A percentile compares a stretch with the other conserved stretches of the same genome.
Evolutionary conservation across 2,329 filamentous ascomycete genomes (phyloP).

Genomic region (Talaromyces sp.): DNA sequence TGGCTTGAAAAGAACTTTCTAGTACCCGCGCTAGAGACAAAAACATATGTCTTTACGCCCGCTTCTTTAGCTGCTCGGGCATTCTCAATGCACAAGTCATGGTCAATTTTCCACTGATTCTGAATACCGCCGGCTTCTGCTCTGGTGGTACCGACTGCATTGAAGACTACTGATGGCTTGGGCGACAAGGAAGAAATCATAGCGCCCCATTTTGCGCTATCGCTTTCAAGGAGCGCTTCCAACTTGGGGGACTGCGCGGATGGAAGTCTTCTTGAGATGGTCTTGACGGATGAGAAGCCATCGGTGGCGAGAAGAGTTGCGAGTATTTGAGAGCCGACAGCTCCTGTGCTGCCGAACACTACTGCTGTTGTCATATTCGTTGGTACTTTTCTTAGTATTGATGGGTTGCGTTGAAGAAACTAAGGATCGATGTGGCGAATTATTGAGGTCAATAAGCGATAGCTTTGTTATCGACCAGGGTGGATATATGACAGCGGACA

Average conservation of each 20-base stretch:
- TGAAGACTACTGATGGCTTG: background rate
- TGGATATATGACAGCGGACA: background rate
- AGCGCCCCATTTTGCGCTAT: background rate
- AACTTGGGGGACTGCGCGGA: conserved; percentile 3
- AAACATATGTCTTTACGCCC: conserved; percentile 51
- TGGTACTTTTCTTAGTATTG: background rate
- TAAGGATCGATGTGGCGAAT: background rate
- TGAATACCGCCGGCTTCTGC: conserved; percentile 1
- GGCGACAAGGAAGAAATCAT: conserved; percentile 5
- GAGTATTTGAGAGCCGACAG: conserved; percentile 5
- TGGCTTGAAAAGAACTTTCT: background rate
- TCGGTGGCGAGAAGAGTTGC: background rate
- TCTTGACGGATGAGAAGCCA: conserved; percentile 5
- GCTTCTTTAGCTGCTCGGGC: conserved; percentile 37
- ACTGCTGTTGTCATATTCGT: conserved; percentile 1
- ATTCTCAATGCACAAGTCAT: conserved; percentile 10
- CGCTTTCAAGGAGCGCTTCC: background rate
- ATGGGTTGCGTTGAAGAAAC: background rate
- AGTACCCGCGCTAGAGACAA: conserved; percentile 37
- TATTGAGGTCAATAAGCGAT: background rate
- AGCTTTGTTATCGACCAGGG: background rate
- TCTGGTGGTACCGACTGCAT: conserved; percentile 6
- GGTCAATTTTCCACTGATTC: conserved; percentile 9
- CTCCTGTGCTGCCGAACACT: conserved; percentile 6
- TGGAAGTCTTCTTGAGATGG: conserved; percentile 6